phyloP scores from a whole-genome alignment of 495 filamentous ascomycete genomes.

The Xylaria telfairii region DNA sequence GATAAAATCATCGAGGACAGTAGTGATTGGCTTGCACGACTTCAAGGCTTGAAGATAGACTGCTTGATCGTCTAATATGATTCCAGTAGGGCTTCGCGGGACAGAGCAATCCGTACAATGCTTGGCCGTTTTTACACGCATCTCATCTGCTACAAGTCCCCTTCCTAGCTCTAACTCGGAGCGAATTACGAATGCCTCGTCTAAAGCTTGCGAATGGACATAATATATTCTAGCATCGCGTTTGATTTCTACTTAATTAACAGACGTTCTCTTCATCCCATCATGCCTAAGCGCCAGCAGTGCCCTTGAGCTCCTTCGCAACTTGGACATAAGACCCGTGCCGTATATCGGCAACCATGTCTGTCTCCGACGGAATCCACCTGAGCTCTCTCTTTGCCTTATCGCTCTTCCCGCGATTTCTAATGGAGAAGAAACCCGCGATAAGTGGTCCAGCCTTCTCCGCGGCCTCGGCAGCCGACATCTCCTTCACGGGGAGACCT shows the following conservation, averaged over 20 bases:
- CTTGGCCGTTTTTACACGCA: not conserved
- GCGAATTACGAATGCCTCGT: not conserved
- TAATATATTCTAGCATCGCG: not conserved
- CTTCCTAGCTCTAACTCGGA: not conserved
- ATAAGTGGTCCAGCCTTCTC: constrained; percentile 36
- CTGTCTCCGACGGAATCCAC: constrained; percentile 39
- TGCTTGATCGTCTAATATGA: constrained; percentile 47
- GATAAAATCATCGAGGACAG: not conserved
- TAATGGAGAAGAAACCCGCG: constrained; percentile 33
- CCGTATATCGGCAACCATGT: constrained; percentile 41
- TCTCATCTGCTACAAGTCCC: not conserved
- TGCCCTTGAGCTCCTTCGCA: constrained; percentile 23
- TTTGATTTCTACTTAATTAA: not conserved
- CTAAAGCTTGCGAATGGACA: not conserved
- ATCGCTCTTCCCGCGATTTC: constrained; percentile 38
- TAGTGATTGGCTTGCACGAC: constrained; percentile 44
- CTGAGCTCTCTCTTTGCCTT: constrained; percentile 46
- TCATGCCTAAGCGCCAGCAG: not conserved
- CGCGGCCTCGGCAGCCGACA: constrained; percentile 34
- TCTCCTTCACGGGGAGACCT: constrained; percentile 32
- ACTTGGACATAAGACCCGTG: constrained; percentile 30
- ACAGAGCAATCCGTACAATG: not conserved
- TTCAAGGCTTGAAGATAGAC: constrained; percentile 43
- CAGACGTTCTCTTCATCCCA: not conserved
- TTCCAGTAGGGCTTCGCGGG: not conserved